A percentile compares a stretch with the other conserved stretches of the same genome.
phyloP scores from a whole-genome alignment of 2,329 filamentous ascomycete genomes.

The Fusarium fujikuroi region DNA sequence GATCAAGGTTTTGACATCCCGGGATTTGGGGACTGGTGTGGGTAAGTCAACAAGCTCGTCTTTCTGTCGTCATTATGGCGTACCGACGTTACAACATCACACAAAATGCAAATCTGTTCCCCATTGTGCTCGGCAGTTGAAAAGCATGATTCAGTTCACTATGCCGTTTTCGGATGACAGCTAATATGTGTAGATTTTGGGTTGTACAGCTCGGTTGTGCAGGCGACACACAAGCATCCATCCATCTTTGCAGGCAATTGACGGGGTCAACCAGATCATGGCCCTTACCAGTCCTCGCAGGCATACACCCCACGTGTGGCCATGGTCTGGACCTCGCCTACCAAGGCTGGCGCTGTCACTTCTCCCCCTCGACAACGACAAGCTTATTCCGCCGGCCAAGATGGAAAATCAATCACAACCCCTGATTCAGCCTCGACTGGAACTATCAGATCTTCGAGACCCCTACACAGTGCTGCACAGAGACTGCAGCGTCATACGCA shows the following conservation, averaged over 20 bases:
- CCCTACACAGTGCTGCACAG: constrained; percentile 1
- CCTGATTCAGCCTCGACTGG: constrained; percentile 7
- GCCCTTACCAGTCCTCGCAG: constrained; percentile 31
- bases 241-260: constrained; percentile 74
- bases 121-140: background rate
- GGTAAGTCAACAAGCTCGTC: constrained; percentile 63
- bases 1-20: constrained; percentile 74
- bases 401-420: constrained; percentile 20
- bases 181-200: constrained; percentile 71
- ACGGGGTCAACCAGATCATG: constrained; percentile 47
- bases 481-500: constrained; percentile 2
- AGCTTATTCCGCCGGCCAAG: constrained; percentile 1
- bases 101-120: background rate
- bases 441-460: constrained; percentile 13
- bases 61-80: constrained; percentile 36
- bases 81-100: background rate
- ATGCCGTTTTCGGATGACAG: background rate
- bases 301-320: constrained; percentile 49
- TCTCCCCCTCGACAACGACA: constrained; percentile 2
- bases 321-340: constrained; percentile 52
- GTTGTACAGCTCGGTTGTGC: constrained; percentile 81
- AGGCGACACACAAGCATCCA: constrained; percentile 84
- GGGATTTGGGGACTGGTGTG: constrained; percentile 75
- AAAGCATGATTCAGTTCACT: background rate
- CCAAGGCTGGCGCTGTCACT: constrained; percentile 4